Base-by-base conservation (phyloP, 169 alveolate species). In the Eimeria sp. region DNA sequence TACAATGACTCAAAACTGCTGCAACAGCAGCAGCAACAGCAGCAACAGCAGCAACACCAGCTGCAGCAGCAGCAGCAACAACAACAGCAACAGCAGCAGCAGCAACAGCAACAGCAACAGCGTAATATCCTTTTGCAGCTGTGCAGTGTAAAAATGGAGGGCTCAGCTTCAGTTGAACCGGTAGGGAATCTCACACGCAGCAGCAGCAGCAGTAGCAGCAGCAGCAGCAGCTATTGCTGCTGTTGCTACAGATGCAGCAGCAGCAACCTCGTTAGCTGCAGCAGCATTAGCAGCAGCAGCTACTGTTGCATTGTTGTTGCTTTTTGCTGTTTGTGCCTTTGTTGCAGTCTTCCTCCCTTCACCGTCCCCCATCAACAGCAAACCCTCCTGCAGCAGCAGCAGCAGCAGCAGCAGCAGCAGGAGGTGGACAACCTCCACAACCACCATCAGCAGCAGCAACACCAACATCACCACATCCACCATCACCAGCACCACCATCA, bases 151-250 rank as follows among this genome's bases (percentile, higher is more conserved):
- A 47, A 18, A 18, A 76, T 9, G 30, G 49, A 20, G 3, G 87
- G 34, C 34, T n/a, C 87, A 22, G 30, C 87, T 43, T 30, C 61
- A 6, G 40, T 47, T 5, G 30, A 9, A 40, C 54, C 30, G 63
- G 61, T 47, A 47, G 34, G 54, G 61, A 3, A 47, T 5, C 54
- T 25, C 87, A n/a, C 63, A 58, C 5, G 47, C 84, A 73, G 84
- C 84, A 73, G 84, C 58, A 73, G 84, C 84, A 73, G 84, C 84
- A 73, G 84, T 61, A 40, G 87, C 40, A 76, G 87, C 87, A 76
- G 61, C 30, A 72, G 25, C 61, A 76, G 67, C 67, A 14, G 67
- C 67, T 11, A 25, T 14, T 11, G 67, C 67, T 13, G 67, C 67
- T 13, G 67, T 25, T 13, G 67, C 67, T 11, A 25, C 67, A 7